Percentiles rank a stretch among this genome's conserved stretches.
phyloP scores from a whole-genome alignment of 176 grass and related monocot genomes.

The Alopecurus myosuroides region DNA sequence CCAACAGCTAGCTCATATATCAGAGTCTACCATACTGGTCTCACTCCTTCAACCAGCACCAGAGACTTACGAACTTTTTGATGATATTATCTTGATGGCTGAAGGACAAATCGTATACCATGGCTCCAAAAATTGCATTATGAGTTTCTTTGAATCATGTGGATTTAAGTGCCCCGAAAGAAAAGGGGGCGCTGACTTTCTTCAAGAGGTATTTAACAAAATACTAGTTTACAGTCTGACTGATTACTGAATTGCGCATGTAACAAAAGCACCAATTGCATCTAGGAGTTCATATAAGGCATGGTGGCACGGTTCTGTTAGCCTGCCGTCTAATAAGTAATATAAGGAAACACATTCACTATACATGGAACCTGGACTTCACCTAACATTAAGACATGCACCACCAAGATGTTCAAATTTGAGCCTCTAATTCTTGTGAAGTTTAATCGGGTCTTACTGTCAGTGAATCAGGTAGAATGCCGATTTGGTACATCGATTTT shows the following conservation, averaged over 20 bases:
- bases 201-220: constrained; percentile 67
- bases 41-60: constrained; percentile 81
- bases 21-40: constrained; percentile 54
- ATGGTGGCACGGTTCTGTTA: not conserved
- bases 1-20: constrained; percentile 66
- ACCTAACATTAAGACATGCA: not conserved
- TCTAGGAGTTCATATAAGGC: not conserved
- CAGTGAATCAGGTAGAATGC: not conserved
- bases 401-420: not conserved
- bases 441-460: not conserved
- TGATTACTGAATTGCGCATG: not conserved
- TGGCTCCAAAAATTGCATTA: constrained; percentile 43
- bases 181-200: constrained; percentile 73
- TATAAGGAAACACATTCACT: not conserved
- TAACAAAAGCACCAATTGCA: not conserved
- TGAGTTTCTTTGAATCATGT: constrained; percentile 65
- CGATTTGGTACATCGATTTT: not conserved
- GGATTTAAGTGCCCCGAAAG: constrained; percentile 78
- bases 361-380: not conserved
- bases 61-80: constrained; percentile 81
- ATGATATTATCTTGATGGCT: constrained; percentile 86
- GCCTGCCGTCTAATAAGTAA: not conserved
- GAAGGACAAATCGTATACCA: constrained; percentile 80
- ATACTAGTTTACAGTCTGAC: not conserved
- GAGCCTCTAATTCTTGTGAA: not conserved